Percentiles rank a stretch among this genome's conserved stretches.
These are phyloP conservation scores for Fusarium sp. DNA, from an alignment of 2,329 filamentous ascomycete genomes.

Conservation along the genomic window DNA sequence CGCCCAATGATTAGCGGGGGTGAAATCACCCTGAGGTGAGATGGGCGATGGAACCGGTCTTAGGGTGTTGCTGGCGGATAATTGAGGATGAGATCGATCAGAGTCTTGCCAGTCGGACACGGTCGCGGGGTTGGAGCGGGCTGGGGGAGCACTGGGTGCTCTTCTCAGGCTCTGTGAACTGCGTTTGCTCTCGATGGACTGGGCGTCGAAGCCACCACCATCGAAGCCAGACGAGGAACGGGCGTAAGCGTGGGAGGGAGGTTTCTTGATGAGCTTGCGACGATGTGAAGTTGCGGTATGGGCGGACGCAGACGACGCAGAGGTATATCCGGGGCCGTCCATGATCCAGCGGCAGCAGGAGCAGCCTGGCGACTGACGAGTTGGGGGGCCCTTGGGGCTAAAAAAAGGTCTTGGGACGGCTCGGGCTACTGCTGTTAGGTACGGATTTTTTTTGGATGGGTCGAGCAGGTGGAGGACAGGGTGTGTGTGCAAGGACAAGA, in stretches of 20 bases:
- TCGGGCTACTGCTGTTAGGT: constrained; percentile 41
- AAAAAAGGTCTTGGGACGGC: constrained; percentile 50
- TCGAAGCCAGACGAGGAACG: constrained; percentile 67
- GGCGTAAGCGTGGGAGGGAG: constrained; percentile 65
- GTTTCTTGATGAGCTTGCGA: constrained; percentile 76
- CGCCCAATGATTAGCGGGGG: constrained; percentile 54
- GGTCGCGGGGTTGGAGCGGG: constrained; percentile 64
- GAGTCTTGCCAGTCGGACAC: constrained; percentile 63
- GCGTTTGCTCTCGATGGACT: constrained; percentile 73
- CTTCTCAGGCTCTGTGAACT: constrained; percentile 75
- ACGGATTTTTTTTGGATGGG: constrained; percentile 48
- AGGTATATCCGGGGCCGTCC: constrained; percentile 61
- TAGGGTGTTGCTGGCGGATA: constrained; percentile 60
- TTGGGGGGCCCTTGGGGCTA: constrained; percentile 43
- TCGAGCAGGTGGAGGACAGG: constrained; percentile 48
- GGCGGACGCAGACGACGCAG: constrained; percentile 50
- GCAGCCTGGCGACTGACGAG: constrained; percentile 45
- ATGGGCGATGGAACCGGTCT: constrained; percentile 65
- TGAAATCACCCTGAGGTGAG: constrained; percentile 63
- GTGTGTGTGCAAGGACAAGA: constrained; percentile 48
- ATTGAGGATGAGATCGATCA: constrained; percentile 50
- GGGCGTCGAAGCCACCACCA: constrained; percentile 65
- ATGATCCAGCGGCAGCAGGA: constrained; percentile 58
- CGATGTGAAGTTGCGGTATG: constrained; percentile 67
- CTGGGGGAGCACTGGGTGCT: constrained; percentile 72